phyloP scores from a whole-genome alignment of 2,329 filamentous ascomycete species.

The Aureobasidium zeae region DNA sequence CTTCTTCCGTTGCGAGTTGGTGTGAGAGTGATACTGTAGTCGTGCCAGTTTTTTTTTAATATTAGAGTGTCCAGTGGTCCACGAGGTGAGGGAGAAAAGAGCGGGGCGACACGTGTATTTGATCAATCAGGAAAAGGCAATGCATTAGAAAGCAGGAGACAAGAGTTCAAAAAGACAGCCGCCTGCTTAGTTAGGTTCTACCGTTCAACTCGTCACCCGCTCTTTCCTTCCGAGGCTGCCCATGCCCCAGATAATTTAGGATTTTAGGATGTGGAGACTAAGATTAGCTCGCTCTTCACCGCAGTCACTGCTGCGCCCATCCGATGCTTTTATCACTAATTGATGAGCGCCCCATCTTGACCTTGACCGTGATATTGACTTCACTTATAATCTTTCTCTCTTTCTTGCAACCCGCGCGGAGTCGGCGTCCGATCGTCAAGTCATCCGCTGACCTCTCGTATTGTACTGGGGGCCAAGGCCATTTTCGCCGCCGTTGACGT shows the following conservation, averaged over 20 bases:
- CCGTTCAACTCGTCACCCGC: constrained; percentile 5
- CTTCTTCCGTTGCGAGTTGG: constrained; percentile 1
- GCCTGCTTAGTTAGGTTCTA: not conserved
- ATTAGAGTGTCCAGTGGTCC: not conserved
- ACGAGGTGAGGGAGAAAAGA: not conserved
- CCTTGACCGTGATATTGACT: too few species aligned
- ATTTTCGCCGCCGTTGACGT: constrained; percentile 11
- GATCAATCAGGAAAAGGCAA: constrained; percentile 5
- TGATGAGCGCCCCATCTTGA: too few species aligned
- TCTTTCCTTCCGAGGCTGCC: constrained; percentile 9
- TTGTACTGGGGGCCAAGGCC: not conserved
- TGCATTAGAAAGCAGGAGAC: too few species aligned
- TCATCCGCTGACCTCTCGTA: not conserved
- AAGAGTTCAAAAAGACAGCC: constrained; percentile 2
- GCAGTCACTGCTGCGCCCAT: not conserved
- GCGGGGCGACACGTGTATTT: constrained; percentile 12
- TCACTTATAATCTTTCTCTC: too few species aligned
- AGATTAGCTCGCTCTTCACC: constrained; percentile 6
- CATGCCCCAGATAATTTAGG: constrained; percentile 9
- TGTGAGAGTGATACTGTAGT: not conserved
- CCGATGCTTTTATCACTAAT: too few species aligned
- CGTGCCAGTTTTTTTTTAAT: too few species aligned
- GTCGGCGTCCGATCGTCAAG: too few species aligned
- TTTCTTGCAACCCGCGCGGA: too few species aligned
- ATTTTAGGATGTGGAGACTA: constrained; percentile 14